Evolutionary conservation across 805 yeast genomes (phyloP).

Genomic region (Wickerhamomyces pijperi): DNA sequence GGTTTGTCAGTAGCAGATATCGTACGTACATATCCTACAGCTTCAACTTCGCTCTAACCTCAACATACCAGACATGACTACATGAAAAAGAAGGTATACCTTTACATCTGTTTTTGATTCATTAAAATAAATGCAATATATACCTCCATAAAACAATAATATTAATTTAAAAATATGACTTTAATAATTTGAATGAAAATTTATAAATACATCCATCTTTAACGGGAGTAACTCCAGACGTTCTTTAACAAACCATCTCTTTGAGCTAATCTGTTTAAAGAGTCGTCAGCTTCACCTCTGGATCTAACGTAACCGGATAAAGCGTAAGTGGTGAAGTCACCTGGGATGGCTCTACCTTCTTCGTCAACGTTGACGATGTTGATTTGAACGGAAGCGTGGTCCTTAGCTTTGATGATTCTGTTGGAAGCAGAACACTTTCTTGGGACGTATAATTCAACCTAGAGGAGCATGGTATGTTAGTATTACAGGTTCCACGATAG

Average conservation of each 20-base stretch:
- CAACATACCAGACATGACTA: too few species aligned
- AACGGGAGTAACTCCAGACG: slow-evolving; percentile 93
- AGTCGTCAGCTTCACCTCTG: slow-evolving; percentile 99
- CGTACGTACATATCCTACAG: too few species aligned
- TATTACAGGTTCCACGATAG: too few species aligned
- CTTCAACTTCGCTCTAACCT: too few species aligned
- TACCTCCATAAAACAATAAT: background rate
- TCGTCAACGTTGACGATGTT: slow-evolving; percentile 97
- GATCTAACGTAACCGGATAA: slow-evolving; percentile 94
- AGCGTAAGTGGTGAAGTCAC: slow-evolving; percentile 89
- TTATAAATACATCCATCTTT: slow-evolving; percentile 21
- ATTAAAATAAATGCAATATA: background rate
- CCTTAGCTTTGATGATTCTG: slow-evolving; percentile 99
- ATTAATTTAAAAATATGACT: background rate
- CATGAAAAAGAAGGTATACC: too few species aligned
- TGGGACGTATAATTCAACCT: slow-evolving; percentile 99
- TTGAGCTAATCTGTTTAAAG: slow-evolving; percentile 98
- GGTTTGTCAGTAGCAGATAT: too few species aligned
- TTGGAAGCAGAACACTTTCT: slow-evolving; percentile 99
- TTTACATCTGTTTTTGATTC: background rate
- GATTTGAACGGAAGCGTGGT: slow-evolving; percentile 98
- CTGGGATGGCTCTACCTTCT: slow-evolving; percentile 89
- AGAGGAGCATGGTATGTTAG: slow-evolving; percentile 8
- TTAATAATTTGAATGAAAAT: background rate
- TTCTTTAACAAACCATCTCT: slow-evolving; percentile 95